Percentiles rank a stretch among this genome's conserved stretches.
Conservation (phyloP, 2,329 filamentous ascomycete species). For the Sarocladiaceae sp. region DNA sequence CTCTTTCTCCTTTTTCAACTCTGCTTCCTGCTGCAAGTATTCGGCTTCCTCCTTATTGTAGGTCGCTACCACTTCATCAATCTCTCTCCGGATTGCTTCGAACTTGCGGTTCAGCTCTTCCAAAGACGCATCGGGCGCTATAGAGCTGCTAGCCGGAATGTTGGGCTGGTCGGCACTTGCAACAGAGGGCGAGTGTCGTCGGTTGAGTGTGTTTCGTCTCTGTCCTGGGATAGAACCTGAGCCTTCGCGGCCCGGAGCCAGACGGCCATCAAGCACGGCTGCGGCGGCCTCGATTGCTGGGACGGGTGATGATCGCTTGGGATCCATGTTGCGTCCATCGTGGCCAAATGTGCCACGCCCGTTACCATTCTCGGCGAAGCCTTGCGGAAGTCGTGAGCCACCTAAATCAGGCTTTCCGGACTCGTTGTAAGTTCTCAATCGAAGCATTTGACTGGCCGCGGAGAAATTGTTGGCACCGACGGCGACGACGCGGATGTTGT, state of each 20-base stretch:
- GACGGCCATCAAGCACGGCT: conserved; percentile 53
- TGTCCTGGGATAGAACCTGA: conserved; percentile 38
- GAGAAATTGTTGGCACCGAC: conserved; percentile 91
- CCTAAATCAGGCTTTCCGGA: conserved; percentile 58
- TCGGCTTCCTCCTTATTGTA: conserved; percentile 68
- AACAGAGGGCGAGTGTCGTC: conserved; percentile 69
- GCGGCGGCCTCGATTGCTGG: conserved; percentile 52
- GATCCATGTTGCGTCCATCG: conserved; percentile 41
- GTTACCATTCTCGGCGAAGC: conserved; percentile 47
- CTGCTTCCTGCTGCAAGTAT: conserved; percentile 56
- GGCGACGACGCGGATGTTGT: conserved; percentile 88
- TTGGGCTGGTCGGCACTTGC: conserved; percentile 46
- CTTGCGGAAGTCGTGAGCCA: conserved; percentile 49
- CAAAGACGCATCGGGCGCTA: conserved; percentile 59
- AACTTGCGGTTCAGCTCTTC: conserved; percentile 76
- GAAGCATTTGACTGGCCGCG: conserved; percentile 77
- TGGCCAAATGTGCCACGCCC: conserved; percentile 33
- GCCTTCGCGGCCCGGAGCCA: conserved; percentile 57
- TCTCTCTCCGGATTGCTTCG: conserved; percentile 73
- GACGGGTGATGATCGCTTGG: conserved; percentile 40
- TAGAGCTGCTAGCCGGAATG: conserved; percentile 35
- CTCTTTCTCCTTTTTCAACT: conserved; percentile 72
- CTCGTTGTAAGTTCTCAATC: conserved; percentile 67
- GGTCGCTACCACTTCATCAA: conserved; percentile 68
- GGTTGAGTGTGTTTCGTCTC: conserved; percentile 53